Evolutionary conservation across 208 protist species (phyloP).

Genomic region (Phytomonas serpens): DNA sequence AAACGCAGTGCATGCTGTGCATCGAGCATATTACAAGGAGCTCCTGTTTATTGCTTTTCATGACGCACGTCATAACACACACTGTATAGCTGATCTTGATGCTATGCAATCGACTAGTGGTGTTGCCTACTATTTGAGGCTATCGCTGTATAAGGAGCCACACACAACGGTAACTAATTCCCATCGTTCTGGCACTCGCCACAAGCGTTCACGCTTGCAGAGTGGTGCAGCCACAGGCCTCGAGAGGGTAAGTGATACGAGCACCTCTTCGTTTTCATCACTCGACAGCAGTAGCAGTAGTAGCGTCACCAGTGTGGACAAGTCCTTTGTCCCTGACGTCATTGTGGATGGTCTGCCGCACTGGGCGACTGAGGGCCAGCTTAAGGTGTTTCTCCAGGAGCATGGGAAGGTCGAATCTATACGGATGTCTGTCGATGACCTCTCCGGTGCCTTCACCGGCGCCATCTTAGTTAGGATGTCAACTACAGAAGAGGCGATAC

Average conservation of each 20-base stretch:
- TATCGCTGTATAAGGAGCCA: constrained; percentile 2
- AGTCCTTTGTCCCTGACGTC: constrained; percentile 65
- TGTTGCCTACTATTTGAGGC: constrained; percentile 13
- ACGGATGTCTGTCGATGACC: constrained; percentile 61
- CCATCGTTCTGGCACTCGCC: constrained; percentile 3
- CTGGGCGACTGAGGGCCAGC: constrained; percentile 69
- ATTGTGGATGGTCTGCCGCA: constrained; percentile 78
- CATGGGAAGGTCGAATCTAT: constrained; percentile 50
- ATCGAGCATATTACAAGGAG: constrained; percentile 71
- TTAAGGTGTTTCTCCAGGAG: constrained; percentile 57
- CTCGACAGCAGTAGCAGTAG: constrained; percentile 3
- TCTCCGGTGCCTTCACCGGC: constrained; percentile 68
- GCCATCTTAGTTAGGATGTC: constrained; percentile 72
- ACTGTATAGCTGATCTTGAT: constrained; percentile 58
- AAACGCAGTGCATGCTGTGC: constrained; percentile 62
- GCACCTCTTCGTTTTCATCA: neutral
- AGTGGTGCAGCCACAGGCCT: neutral
- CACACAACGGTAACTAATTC: constrained; percentile 13
- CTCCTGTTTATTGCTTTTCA: constrained; percentile 74
- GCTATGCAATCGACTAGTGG: constrained; percentile 7
- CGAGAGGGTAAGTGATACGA: neutral
- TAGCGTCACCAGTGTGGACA: constrained; percentile 13
- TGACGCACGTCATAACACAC: constrained; percentile 31
- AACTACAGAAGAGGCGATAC: constrained; percentile 50
- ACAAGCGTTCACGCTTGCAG: neutral